phyloP scores from a whole-genome alignment of 2,329 filamentous ascomycete genomes.

The Ophiocordyceps sinensis region DNA sequence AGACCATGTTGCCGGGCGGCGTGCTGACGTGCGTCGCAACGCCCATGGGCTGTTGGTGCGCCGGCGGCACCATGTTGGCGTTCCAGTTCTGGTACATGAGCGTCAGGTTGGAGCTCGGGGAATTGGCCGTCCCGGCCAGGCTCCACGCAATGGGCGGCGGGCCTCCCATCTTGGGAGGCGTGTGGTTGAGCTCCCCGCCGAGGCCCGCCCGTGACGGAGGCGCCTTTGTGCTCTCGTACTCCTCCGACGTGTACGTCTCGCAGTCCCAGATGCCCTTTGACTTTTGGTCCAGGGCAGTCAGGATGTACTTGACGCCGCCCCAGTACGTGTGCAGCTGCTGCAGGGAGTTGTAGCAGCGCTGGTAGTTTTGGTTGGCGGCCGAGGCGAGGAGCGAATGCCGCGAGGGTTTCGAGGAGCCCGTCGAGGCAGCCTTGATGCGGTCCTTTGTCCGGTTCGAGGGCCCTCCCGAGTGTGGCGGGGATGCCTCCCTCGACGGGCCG shows the following conservation, averaged over 20 bases:
- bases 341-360: constrained; percentile 71
- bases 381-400: constrained; percentile 68
- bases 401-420: constrained; percentile 23
- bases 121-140: constrained; percentile 76
- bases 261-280: constrained; percentile 75
- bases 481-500: constrained; percentile 40
- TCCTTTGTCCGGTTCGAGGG: constrained; percentile 2
- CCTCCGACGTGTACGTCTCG: constrained; percentile 52
- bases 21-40: constrained; percentile 24
- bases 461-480: constrained; percentile 14
- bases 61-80: constrained; percentile 1
- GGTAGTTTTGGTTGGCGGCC: constrained; percentile 75
- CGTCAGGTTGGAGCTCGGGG: constrained; percentile 68
- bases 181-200: constrained; percentile 27
- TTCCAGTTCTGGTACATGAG: constrained; percentile 54
- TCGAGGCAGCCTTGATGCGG: constrained; percentile 5
- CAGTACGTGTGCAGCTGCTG: constrained; percentile 73
- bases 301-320: constrained; percentile 75
- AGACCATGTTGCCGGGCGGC: constrained; percentile 43
- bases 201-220: constrained; percentile 22
- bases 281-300: constrained; percentile 77
- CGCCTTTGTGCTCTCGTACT: constrained; percentile 58
- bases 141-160: constrained; percentile 59
- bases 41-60: constrained; percentile 2
- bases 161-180: constrained; percentile 30